These are phyloP conservation scores for Penicillium corylophilum DNA, from an alignment of 2,329 filamentous ascomycete genomes.

Conservation along the genomic window DNA sequence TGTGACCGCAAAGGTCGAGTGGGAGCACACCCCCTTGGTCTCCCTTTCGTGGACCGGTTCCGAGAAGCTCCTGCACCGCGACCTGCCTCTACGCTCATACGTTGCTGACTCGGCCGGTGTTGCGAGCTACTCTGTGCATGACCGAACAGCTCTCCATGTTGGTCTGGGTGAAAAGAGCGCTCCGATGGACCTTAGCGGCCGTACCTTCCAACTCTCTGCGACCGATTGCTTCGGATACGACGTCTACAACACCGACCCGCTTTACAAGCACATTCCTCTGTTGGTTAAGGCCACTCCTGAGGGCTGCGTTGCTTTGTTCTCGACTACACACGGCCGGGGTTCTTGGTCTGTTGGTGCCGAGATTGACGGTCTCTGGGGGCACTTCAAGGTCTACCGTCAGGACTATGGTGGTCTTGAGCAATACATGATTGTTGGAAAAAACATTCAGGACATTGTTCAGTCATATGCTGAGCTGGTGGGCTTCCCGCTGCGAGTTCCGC, in stretches of 20 bases:
- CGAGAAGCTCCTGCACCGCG: constrained; percentile 57
- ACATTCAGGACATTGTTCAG: constrained; percentile 63
- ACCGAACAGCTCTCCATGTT: constrained; percentile 63
- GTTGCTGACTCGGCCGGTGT: constrained; percentile 61
- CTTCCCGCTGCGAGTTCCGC: constrained; percentile 65
- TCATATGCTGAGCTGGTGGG: constrained; percentile 68
- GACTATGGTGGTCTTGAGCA: constrained; percentile 71
- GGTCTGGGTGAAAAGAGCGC: constrained; percentile 71
- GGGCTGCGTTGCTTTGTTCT: constrained; percentile 67
- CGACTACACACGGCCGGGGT: constrained; percentile 63
- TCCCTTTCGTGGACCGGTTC: constrained; percentile 54
- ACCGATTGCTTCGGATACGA: constrained; percentile 75
- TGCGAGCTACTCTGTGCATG: constrained; percentile 64
- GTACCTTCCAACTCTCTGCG: constrained; percentile 65
- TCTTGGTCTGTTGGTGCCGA: constrained; percentile 68
- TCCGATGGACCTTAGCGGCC: constrained; percentile 68
- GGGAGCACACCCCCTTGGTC: constrained; percentile 58
- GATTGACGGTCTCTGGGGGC: constrained; percentile 74
- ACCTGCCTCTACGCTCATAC: constrained; percentile 66
- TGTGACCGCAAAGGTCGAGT: constrained; percentile 58
- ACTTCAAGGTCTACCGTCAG: constrained; percentile 72
- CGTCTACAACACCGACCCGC: constrained; percentile 66
- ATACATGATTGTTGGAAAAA: constrained; percentile 67
- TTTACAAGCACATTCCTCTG: constrained; percentile 74
- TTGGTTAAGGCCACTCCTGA: constrained; percentile 66